Evolutionary conservation across 352 stramenopile genomes (phyloP).

Genomic region (Phytophthora pistaciae): DNA sequence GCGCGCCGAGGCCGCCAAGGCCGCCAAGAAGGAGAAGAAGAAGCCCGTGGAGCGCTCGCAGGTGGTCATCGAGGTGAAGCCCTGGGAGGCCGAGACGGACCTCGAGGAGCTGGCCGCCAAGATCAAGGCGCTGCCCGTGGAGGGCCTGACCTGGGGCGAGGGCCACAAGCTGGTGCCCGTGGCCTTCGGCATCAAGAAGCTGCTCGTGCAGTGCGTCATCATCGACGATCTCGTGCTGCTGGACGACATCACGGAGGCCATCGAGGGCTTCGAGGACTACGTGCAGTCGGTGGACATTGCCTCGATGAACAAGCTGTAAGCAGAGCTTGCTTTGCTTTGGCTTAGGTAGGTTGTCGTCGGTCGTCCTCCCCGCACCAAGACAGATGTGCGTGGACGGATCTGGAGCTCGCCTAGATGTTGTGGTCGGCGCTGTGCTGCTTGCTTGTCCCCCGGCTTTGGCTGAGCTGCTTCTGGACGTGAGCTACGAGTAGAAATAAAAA

Average conservation of each 20-base stretch:
- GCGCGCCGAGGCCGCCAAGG: constrained; percentile 60
- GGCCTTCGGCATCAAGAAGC: constrained; percentile 90
- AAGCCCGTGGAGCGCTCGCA: constrained; percentile 71
- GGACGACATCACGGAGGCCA: constrained; percentile 86
- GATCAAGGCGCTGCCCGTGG: constrained; percentile 78
- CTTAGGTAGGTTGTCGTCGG: constrained; percentile 38
- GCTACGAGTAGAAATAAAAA: constrained; percentile 46
- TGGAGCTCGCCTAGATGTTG: constrained; percentile 15
- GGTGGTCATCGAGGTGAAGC: constrained; percentile 75
- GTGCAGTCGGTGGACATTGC: constrained; percentile 88
- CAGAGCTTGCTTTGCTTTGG: not conserved
- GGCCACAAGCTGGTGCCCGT: constrained; percentile 87
- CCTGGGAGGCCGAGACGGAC: constrained; percentile 84
- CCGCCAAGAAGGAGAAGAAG: constrained; percentile 74
- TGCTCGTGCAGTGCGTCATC: constrained; percentile 85
- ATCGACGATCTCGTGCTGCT: constrained; percentile 84
- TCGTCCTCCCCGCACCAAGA: no score
- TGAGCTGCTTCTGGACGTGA: constrained; percentile 16
- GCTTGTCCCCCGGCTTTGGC: not conserved
- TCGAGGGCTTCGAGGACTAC: constrained; percentile 85
- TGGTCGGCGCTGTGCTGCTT: constrained; percentile 1
- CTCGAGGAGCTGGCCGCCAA: constrained; percentile 76
- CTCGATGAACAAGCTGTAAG: constrained; percentile 92
- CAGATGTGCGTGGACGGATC: not conserved
- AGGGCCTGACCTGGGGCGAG: constrained; percentile 83